Conservation (phyloP, 495 filamentous ascomycete genomes). For the Thermothielavioides terrestris region DNA sequence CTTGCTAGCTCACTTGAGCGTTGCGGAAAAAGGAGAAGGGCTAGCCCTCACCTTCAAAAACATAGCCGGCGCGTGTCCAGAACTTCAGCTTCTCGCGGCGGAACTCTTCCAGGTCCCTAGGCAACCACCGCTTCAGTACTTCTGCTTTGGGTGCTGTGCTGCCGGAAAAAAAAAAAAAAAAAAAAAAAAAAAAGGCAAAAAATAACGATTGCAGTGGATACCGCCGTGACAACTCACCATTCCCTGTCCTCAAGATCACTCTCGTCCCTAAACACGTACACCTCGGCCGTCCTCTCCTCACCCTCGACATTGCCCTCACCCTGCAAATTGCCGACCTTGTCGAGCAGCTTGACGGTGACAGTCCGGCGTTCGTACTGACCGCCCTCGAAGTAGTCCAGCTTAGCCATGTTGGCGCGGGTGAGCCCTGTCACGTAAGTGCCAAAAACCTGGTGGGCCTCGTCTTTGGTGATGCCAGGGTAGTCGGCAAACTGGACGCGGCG, state of each 20-base stretch:
- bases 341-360: conserved; percentile 53
- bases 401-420: conserved; percentile 62
- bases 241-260: conserved; percentile 54
- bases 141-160: background rate
- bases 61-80: conserved; percentile 40
- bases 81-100: conserved; percentile 53
- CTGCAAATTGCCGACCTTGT: conserved; percentile 29
- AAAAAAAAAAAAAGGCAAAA: no score
- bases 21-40: background rate
- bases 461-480: conserved; percentile 74
- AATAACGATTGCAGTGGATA: background rate
- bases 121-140: background rate
- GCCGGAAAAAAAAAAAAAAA: background rate
- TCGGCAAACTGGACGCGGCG: conserved; percentile 51
- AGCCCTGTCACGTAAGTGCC: conserved; percentile 74
- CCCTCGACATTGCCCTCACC: conserved; percentile 43
- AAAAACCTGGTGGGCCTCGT: conserved; percentile 51
- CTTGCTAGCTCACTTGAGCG: background rate
- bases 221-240: conserved; percentile 33
- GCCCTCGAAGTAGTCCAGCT: conserved; percentile 81
- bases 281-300: conserved; percentile 55
- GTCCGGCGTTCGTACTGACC: conserved; percentile 54
- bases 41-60: conserved; percentile 25
- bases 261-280: conserved; percentile 64
- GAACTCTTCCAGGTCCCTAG: conserved; percentile 65